Base-by-base conservation (phyloP, 108 stramenopile genomes). In the Cyclotella sp. region DNA sequence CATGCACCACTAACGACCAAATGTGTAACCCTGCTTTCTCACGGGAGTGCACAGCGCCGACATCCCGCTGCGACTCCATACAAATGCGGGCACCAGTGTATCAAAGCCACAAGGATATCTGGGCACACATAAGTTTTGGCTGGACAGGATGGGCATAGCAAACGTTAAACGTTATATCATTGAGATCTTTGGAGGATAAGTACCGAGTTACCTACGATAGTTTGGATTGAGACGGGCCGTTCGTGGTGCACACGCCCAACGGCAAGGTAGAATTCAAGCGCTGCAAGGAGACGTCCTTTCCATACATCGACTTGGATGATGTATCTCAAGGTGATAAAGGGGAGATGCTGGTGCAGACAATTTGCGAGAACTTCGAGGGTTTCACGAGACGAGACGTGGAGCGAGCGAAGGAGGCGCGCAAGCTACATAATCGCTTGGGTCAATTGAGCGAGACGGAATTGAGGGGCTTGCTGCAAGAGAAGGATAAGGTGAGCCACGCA, bases 91-190 rank as follows among this genome's bases (percentile, higher is more conserved):
- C 3, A 28, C 19, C 57, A n/a, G 16, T 9, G 42, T 9, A 19
- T 22, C 54, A 30, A 42, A 46, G 22, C 15, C 30, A n/a, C 19
- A 46, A 42, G 75, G 86, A 22, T 19, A 7, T 26, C 58, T 88
- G 27, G 78, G 73, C 22, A 39, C 22, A 15, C 72, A 64, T 14
- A 19, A 34, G 14, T n/a, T n/a, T n/a, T n/a, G n/a, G n/a, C n/a
- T n/a, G n/a, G n/a, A n/a, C n/a, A n/a, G n/a, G n/a, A n/a, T 67
- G 0, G 75, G 80, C 21, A 77, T 85, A 57, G 84, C 81, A n/a
- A n/a, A n/a, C n/a, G n/a, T n/a, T n/a, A 0, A 82, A 88, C 61
- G 82, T 88, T 19, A 42, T 88, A 10, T 85, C 84, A 34, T 46
- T 85, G 34, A 8, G 42, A 27, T 26, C 34, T 22, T 45, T 84